Conservation (phyloP, 1,284 basidiomycete species). For the Melampsora larici-populina region DNA sequence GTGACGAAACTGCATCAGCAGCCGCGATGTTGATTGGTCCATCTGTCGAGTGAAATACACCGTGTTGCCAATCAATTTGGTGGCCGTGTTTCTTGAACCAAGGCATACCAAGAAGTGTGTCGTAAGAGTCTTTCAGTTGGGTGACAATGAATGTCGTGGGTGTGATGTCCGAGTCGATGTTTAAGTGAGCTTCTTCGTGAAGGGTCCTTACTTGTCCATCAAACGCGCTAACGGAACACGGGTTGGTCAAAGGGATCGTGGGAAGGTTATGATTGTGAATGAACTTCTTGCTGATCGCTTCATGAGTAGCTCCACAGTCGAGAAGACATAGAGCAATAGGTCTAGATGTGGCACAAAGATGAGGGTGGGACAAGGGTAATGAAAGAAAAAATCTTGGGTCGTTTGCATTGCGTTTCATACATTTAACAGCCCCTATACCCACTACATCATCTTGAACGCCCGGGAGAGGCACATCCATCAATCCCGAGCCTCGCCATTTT, state of each 20-base stretch:
- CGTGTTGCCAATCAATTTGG: neutral
- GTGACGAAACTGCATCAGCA: neutral
- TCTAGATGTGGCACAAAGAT: neutral
- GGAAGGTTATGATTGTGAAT: too few species aligned
- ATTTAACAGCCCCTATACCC: neutral
- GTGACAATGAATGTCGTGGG: too few species aligned
- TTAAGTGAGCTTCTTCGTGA: neutral
- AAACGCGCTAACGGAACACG: neutral
- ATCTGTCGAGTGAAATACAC: neutral
- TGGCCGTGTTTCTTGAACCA: neutral
- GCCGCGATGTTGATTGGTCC: too few species aligned
- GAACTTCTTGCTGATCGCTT: too few species aligned
- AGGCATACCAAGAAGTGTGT: slow-evolving; percentile 5
- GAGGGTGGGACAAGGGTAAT: neutral
- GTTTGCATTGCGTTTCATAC: neutral
- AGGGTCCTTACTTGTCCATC: neutral
- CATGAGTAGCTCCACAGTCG: neutral
- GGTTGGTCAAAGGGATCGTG: neutral
- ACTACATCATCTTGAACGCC: too few species aligned
- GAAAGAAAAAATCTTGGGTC: neutral
- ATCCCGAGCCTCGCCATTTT: too few species aligned
- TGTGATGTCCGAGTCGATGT: neutral
- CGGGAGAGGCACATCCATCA: too few species aligned
- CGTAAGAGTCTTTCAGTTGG: slow-evolving; percentile 16
- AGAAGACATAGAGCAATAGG: neutral